Percentiles rank a stretch among this genome's conserved stretches.
Conservation (phyloP, 2,329 filamentous ascomycete genomes). For the Trichoderma simmonsii region DNA sequence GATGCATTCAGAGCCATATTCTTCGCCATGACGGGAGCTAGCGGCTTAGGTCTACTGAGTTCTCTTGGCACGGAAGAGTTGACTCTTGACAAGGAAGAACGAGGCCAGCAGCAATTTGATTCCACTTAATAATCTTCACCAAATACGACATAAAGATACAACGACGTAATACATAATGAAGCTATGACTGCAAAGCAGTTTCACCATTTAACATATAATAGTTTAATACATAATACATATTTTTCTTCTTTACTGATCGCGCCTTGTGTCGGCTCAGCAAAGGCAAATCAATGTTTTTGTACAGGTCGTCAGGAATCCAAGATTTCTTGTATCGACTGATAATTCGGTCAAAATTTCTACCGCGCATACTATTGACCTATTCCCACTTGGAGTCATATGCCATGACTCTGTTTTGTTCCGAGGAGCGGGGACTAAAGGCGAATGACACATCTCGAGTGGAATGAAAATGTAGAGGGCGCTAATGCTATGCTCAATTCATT, state of each 20-base stretch:
- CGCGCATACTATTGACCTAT: too few relatives aligned
- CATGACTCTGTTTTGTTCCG: neutral
- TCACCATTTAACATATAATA: neutral
- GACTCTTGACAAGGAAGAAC: constrained; percentile 1
- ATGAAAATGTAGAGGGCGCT: neutral
- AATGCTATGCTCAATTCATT: neutral
- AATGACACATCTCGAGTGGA: neutral
- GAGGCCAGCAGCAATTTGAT: neutral
- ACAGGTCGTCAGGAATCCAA: too few relatives aligned
- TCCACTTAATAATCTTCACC: neutral
- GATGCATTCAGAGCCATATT: constrained; percentile 9
- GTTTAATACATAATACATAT: neutral
- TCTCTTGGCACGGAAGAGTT: constrained; percentile 1
- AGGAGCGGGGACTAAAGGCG: neutral
- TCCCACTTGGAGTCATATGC: neutral
- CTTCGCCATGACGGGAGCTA: constrained; percentile 8
- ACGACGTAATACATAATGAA: neutral
- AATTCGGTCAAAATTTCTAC: neutral
- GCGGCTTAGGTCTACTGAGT: neutral
- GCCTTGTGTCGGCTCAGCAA: neutral
- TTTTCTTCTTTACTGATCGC: neutral
- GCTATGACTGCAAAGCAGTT: neutral
- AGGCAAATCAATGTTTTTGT: too few relatives aligned
- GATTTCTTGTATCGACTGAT: too few relatives aligned
- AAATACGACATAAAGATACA: neutral